These are phyloP conservation scores for Boletus coccyginus DNA, from an alignment of 768 basidiomycete species.

Conservation along the genomic window DNA sequence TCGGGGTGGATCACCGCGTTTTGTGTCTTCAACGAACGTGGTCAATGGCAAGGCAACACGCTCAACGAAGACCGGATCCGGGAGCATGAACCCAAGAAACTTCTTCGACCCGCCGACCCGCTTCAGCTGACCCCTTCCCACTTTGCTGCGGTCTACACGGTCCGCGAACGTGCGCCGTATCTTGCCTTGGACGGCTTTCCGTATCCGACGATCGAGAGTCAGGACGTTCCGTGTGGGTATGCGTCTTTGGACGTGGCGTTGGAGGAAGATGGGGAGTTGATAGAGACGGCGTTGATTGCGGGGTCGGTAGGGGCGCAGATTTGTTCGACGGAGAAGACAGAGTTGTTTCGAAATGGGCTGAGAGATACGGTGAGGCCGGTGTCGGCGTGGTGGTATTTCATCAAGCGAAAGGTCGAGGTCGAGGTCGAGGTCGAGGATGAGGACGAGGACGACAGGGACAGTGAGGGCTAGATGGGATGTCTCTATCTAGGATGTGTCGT, in stretches of 20 bases:
- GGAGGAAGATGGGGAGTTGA: constrained; percentile 23
- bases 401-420: constrained; percentile 4
- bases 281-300: constrained; percentile 30
- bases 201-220: constrained; percentile 28
- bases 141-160: constrained; percentile 26
- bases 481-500: background rate
- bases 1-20: constrained; percentile 42
- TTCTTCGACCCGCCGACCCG: constrained; percentile 29
- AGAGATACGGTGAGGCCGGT: constrained; percentile 32
- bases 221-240: constrained; percentile 30
- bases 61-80: constrained; percentile 29
- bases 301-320: constrained; percentile 30
- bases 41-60: constrained; percentile 31
- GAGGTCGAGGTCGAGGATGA: too few species aligned
- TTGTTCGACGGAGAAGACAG: constrained; percentile 29
- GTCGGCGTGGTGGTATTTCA: constrained; percentile 34
- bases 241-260: constrained; percentile 29
- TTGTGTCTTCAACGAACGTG: constrained; percentile 31
- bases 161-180: constrained; percentile 19
- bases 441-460: background rate
- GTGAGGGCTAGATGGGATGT: background rate
- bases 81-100: constrained; percentile 31
- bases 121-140: constrained; percentile 23
- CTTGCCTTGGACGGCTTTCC: constrained; percentile 29
- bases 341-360: constrained; percentile 29